Conservation (phyloP, 225 moss, liverwort and hornwort species). For the Asterella californica region DNA sequence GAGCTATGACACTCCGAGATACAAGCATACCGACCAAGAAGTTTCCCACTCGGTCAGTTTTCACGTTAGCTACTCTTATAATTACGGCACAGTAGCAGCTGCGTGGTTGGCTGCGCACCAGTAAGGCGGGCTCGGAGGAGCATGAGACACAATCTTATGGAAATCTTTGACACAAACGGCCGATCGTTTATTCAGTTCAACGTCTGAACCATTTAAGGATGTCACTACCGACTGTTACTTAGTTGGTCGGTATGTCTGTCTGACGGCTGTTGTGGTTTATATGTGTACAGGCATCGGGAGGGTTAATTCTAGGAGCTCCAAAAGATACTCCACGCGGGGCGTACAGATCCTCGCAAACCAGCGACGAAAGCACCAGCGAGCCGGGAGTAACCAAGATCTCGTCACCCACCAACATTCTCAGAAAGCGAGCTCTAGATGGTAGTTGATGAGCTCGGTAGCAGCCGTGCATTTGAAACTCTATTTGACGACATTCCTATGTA, state of each 20-base stretch:
- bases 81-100: no score
- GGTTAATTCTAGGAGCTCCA: conserved; percentile 51
- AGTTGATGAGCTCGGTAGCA: neutral
- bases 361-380: conserved; percentile 30
- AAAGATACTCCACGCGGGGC: conserved; percentile 41
- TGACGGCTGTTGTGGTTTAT: neutral
- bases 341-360: conserved; percentile 54
- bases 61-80: no score
- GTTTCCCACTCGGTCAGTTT: no score
- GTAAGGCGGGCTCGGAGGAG: neutral
- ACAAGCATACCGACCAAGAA: no score
- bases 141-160: neutral
- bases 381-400: conserved; percentile 49
- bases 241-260: neutral
- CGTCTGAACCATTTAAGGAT: neutral
- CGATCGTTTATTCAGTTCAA: neutral
- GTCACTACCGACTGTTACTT: neutral
- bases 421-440: neutral
- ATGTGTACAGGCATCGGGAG: conserved; percentile 51
- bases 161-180: neutral
- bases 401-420: conserved; percentile 46
- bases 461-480: neutral
- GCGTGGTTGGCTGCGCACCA: no score
- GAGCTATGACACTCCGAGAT: no score
- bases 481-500: neutral